These are phyloP conservation scores for Discostella stelligeroides DNA, from an alignment of 108 stramenopile species.

Conservation along the genomic window DNA sequence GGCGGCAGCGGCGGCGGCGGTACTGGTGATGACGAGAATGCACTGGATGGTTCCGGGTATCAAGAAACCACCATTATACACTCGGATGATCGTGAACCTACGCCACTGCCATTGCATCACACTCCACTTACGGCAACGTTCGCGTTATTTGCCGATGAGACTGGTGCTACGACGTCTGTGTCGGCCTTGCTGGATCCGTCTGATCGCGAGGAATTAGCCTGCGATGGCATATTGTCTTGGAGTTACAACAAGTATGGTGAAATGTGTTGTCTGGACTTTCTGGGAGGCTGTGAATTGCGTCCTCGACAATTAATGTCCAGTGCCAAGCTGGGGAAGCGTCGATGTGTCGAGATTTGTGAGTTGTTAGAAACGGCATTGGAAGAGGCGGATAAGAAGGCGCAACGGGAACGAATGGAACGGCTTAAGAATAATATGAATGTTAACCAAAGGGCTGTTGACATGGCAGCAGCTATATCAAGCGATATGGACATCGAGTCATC, in stretches of 20 bases:
- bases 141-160: constrained; percentile 79
- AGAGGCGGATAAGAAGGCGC: constrained; percentile 76
- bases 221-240: constrained; percentile 72
- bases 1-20: too few relatives aligned
- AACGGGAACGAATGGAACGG: constrained; percentile 62
- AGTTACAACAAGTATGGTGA: constrained; percentile 89
- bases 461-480: neutral
- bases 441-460: neutral
- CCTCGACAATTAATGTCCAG: constrained; percentile 58
- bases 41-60: constrained; percentile 12
- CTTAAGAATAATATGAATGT: constrained; percentile 33
- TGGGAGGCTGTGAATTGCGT: constrained; percentile 76
- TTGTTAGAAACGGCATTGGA: constrained; percentile 65
- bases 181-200: constrained; percentile 75
- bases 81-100: constrained; percentile 86
- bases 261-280: constrained; percentile 82
- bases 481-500: constrained; percentile 9
- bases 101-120: constrained; percentile 93
- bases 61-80: constrained; percentile 60
- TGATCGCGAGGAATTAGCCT: constrained; percentile 84
- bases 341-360: constrained; percentile 61
- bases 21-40: constrained; percentile 23
- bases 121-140: constrained; percentile 90
- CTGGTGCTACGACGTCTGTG: constrained; percentile 54
- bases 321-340: constrained; percentile 50